Percentiles rank a stretch among this genome's conserved stretches.
phyloP scores from a whole-genome alignment of 495 filamentous ascomycete genomes.

The Hyaloscypha bicolor region DNA sequence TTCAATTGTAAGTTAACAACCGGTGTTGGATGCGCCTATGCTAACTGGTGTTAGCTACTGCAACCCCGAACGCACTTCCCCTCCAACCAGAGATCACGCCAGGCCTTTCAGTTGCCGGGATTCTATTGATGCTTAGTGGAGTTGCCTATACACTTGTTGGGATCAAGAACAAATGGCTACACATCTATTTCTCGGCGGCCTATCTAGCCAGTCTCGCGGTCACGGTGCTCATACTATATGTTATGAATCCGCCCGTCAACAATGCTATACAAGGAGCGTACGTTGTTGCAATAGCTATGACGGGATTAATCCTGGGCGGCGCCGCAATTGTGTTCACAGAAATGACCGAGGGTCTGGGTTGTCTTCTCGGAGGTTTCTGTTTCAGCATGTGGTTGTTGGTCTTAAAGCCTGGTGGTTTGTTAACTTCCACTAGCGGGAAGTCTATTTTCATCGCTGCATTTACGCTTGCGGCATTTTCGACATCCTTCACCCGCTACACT shows the following conservation, averaged over 20 bases:
- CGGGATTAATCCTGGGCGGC: conserved; percentile 76
- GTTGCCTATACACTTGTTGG: conserved; percentile 73
- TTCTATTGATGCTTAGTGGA: conserved; percentile 73
- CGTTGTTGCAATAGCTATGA: conserved; percentile 75
- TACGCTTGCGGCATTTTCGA: conserved; percentile 62
- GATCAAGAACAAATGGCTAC: conserved; percentile 80
- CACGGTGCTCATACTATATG: conserved; percentile 84
- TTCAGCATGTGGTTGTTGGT: conserved; percentile 90
- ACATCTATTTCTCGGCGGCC: conserved; percentile 79
- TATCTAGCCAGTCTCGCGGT: conserved; percentile 74
- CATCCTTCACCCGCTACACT: conserved; percentile 81
- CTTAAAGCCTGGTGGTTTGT: conserved; percentile 74
- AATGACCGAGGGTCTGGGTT: conserved; percentile 83
- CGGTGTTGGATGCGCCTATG: neutral
- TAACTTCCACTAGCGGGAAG: conserved; percentile 61
- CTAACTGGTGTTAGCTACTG: conserved; percentile 37
- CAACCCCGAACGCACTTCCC: conserved; percentile 59
- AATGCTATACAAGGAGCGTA: conserved; percentile 85
- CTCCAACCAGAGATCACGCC: conserved; percentile 77
- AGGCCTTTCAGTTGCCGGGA: conserved; percentile 75
- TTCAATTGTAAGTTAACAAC: conserved; percentile 27
- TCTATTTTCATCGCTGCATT: conserved; percentile 76
- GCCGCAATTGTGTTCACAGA: conserved; percentile 80
- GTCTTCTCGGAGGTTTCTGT: conserved; percentile 85
- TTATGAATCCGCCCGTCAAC: conserved; percentile 79